Conservation (phyloP, 805 yeast species). For the Wickerhamiella spandovensis region DNA sequence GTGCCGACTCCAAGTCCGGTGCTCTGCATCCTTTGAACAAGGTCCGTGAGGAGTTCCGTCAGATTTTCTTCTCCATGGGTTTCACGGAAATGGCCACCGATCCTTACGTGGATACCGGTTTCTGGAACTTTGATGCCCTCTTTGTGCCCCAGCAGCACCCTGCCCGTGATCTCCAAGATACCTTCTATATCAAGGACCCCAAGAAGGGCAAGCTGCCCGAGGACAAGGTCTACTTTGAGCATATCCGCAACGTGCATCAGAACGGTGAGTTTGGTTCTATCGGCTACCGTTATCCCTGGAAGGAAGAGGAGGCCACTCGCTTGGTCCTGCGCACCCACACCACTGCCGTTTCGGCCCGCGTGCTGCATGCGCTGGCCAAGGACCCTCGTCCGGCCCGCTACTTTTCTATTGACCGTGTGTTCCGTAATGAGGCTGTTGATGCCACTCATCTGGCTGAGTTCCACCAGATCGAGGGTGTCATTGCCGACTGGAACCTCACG, state of each 20-base stretch:
- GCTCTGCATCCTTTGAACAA: conserved; percentile 94
- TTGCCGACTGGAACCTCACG: conserved; percentile 91
- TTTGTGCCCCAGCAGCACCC: conserved; percentile 99
- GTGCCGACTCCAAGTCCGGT: conserved; percentile 73
- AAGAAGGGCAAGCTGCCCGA: conserved; percentile 64
- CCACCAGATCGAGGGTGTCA: conserved; percentile 98
- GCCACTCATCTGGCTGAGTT: conserved; percentile 98
- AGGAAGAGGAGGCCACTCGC: conserved; percentile 73
- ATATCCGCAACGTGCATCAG: conserved; percentile 74
- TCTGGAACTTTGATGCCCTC: conserved; percentile 97
- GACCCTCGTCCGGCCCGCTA: conserved; percentile 83
- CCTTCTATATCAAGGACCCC: conserved; percentile 95
- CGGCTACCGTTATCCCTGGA: conserved; percentile 98
- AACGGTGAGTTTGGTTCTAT: conserved; percentile 85
- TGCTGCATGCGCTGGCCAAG: conserved; percentile 64
- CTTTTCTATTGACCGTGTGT: conserved; percentile 94
- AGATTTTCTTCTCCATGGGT: conserved; percentile 94
- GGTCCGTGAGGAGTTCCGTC: conserved; percentile 95
- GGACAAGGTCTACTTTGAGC: conserved; percentile 65
- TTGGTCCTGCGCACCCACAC: conserved; percentile 96
- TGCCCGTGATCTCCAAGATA: conserved; percentile 97
- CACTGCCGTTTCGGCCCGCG: conserved; percentile 80
- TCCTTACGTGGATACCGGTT: conserved; percentile 94
- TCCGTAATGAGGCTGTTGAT: conserved; percentile 99
- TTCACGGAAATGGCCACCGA: conserved; percentile 98